Percentiles rank a stretch among this genome's conserved stretches.
Conservation (phyloP, 306 rosid genomes). For the Carpinus fangiana region DNA sequence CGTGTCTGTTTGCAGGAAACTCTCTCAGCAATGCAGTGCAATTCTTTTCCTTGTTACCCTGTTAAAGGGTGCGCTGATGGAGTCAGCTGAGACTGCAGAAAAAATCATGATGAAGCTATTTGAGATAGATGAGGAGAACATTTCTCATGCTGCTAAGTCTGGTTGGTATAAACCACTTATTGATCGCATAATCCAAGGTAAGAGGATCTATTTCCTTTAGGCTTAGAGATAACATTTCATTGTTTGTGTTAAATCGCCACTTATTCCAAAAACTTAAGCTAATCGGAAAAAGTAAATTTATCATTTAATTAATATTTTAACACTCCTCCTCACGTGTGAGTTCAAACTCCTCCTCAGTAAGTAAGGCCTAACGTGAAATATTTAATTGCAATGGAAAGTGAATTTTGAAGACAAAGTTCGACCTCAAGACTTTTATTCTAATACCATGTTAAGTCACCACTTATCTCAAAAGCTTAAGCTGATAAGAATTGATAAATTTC, state of each 20-base stretch:
- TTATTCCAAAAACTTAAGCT: too few species aligned
- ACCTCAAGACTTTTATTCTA: too few species aligned
- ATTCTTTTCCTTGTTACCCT: constrained; percentile 56
- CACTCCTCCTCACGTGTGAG: too few species aligned
- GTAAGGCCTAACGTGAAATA: too few species aligned
- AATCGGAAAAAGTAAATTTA: too few species aligned
- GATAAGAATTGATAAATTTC: too few species aligned
- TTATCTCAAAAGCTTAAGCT: too few species aligned
- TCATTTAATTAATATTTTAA: too few species aligned
- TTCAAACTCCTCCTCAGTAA: too few species aligned
- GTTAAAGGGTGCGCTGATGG: constrained; percentile 41
- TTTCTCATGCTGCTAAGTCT: constrained; percentile 55
- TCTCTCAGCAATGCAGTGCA: constrained; percentile 53
- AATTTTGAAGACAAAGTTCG: too few species aligned
- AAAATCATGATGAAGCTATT: constrained; percentile 62
- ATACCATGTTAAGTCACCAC: too few species aligned
- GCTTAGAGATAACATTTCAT: neutral
- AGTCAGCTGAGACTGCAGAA: constrained; percentile 63
- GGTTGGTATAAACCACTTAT: constrained; percentile 82
- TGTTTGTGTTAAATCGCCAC: neutral
- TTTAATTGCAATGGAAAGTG: too few species aligned
- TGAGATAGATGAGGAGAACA: constrained; percentile 55
- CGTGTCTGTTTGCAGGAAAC: constrained; percentile 53
- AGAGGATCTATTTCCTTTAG: constrained; percentile 22
- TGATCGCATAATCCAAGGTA: constrained; percentile 61